Conservation (phyloP, 805 yeast genomes). For the Yarrowia sp. region DNA sequence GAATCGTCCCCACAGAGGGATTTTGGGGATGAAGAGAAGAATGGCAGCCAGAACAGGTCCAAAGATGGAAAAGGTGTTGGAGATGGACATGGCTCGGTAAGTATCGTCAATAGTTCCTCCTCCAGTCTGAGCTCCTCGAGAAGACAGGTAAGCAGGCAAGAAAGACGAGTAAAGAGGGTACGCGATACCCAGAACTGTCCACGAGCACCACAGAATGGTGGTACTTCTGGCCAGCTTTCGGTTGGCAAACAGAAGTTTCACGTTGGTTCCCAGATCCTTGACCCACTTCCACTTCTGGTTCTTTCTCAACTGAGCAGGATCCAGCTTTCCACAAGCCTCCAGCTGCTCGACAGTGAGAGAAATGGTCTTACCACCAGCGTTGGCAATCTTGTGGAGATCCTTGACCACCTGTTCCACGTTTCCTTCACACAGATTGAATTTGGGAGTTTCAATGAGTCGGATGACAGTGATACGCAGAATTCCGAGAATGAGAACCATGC, state of each 20-base stretch:
- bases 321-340: conserved; percentile 43
- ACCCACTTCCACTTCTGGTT: conserved; percentile 6
- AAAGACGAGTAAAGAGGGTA: conserved; percentile 43
- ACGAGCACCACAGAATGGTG: conserved; percentile 38
- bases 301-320: not conserved
- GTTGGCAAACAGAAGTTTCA: conserved; percentile 20
- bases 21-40: conserved; percentile 4
- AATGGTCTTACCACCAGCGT: conserved; percentile 42
- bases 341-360: conserved; percentile 50
- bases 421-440: conserved; percentile 51
- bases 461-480: conserved; percentile 47
- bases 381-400: conserved; percentile 47
- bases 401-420: conserved; percentile 47
- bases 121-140: conserved; percentile 45
- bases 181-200: conserved; percentile 58
- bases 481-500: conserved; percentile 49
- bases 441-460: conserved; percentile 53
- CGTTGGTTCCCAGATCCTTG: conserved; percentile 3
- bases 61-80: conserved; percentile 46
- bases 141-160: conserved; percentile 37
- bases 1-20: conserved; percentile 28
- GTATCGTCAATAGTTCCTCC: conserved; percentile 32
- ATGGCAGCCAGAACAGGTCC: conserved; percentile 43
- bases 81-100: conserved; percentile 39
- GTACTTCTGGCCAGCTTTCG: not conserved